Conservation (phyloP, 495 filamentous ascomycete species). For the Penicillium bovifimosum region DNA sequence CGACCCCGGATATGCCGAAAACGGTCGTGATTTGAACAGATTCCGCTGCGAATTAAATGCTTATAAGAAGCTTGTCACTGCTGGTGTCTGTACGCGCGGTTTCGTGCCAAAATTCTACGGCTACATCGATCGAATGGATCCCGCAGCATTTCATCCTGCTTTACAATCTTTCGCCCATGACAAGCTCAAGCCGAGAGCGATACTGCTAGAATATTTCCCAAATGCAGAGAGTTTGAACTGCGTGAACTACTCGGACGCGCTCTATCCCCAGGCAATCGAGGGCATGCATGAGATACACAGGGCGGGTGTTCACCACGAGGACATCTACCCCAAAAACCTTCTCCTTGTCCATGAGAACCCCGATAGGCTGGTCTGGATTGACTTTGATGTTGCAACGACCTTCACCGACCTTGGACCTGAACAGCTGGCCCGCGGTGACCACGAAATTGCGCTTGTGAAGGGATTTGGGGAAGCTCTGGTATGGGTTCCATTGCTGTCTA, state of each 20-base stretch:
- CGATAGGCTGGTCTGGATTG: conserved; percentile 19
- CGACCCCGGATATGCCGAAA: conserved; percentile 12
- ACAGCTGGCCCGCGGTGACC: conserved; percentile 6
- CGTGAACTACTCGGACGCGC: conserved; percentile 22
- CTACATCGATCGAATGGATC: conserved; percentile 20
- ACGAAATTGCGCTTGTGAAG: conserved; percentile 14
- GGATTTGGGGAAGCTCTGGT: not conserved
- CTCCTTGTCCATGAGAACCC: conserved; percentile 13
- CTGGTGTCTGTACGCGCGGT: conserved; percentile 14
- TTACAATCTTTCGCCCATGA: conserved; percentile 15
- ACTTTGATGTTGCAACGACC: conserved; percentile 26
- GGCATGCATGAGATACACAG: conserved; percentile 14
- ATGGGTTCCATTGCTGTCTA: not conserved
- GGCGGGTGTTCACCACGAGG: conserved; percentile 12
- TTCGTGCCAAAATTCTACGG: conserved; percentile 21
- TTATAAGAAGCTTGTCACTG: conserved; percentile 17
- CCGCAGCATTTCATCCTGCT: conserved; percentile 12
- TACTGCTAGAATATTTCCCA: conserved; percentile 20
- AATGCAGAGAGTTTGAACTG: conserved; percentile 19
- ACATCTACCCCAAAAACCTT: conserved; percentile 24
- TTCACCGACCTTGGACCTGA: conserved; percentile 14
- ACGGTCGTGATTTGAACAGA: conserved; percentile 20
- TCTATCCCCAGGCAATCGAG: conserved; percentile 14
- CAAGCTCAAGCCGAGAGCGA: conserved; percentile 9
- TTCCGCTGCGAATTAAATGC: conserved; percentile 22